Evolutionary conservation across 345 rosid genomes (phyloP), one percentile per base, ranked within the genome.

Genomic region (Isatis tinctoria): DNA sequence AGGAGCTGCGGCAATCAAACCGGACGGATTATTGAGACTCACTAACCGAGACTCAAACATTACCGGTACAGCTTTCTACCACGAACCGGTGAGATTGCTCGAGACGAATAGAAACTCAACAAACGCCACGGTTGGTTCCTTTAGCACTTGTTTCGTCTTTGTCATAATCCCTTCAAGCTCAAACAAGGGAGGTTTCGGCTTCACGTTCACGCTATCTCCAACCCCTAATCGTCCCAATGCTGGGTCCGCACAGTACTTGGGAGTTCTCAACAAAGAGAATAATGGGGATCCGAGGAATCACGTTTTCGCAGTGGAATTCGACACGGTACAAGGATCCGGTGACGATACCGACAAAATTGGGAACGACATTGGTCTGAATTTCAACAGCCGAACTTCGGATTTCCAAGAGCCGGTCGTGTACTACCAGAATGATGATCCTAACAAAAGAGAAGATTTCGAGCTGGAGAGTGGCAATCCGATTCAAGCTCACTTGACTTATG

Each of bases 291-390:
- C 53, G n/a, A 28, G 78, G 3, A 86, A 88, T 57, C 87, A 82
- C 64, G 70, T 88, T 43, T 78, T 88, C 17, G 85, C 87, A 1
- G 80, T 88, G 4, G 92, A 87, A 37, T 87, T 87, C 32, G 90
- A 85, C 70, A 85, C 89, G 0, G 82, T 82, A 6, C 83, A 65
- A 60, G 92, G 92, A 9, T 70, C 81, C 65, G 73, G 74, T 0
- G 81, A 70, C 1, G 43, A 1, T 11, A 2, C 13, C 3, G 82
- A 79, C 63, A 8, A 57, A 2, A 71, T 45, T 3, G 87, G 87
- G 24, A 86, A 83, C 68, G 85, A 88, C 67, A 77, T 85, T 2
- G 88, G 87, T 17, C 49, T 86, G 65, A 82, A 84, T 53, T 40
- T 80, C 74, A 88, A 88, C 68, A 69, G 79, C 58, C 32, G 85